Evolutionary conservation across 2,329 filamentous ascomycete species (phyloP).

Genomic region (Cylindrodendrum hubeiense): DNA sequence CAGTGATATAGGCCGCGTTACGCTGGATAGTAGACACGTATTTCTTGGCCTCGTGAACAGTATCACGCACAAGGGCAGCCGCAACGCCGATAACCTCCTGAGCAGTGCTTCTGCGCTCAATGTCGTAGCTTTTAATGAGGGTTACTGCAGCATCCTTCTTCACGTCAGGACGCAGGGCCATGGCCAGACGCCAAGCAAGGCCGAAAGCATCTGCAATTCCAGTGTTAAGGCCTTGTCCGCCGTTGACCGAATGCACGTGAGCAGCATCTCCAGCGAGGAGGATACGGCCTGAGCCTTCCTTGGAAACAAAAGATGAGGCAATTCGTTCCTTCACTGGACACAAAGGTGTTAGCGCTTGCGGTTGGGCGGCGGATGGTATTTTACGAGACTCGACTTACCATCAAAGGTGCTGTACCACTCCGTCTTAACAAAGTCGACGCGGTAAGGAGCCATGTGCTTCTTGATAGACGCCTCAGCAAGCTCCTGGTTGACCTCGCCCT

Average conservation of each 20-base stretch:
- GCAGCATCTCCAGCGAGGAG: conserved; percentile 69
- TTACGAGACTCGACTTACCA: conserved; percentile 44
- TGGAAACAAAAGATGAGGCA: conserved; percentile 54
- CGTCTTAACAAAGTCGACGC: conserved; percentile 56
- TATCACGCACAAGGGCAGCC: conserved; percentile 59
- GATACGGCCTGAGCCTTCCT: conserved; percentile 56
- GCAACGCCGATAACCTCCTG: conserved; percentile 61
- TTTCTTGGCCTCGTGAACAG: conserved; percentile 55
- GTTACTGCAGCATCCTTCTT: conserved; percentile 15
- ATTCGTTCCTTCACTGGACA: conserved; percentile 55
- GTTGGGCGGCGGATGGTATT: background rate
- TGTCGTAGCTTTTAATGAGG: conserved; percentile 58
- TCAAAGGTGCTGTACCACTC: conserved; percentile 66
- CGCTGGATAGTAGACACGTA: conserved; percentile 61
- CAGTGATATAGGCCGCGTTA: conserved; percentile 63
- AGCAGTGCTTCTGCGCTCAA: conserved; percentile 57
- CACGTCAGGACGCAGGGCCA: conserved; percentile 40
- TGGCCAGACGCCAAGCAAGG: conserved; percentile 64
- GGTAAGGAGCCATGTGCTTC: conserved; percentile 58
- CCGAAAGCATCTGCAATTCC: conserved; percentile 69
- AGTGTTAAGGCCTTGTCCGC: conserved; percentile 70
- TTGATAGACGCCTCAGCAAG: conserved; percentile 57
- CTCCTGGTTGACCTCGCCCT: conserved; percentile 57
- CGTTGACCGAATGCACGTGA: conserved; percentile 68
- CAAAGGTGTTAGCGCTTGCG: background rate